These are phyloP conservation scores for Tubosaeta brunneosetosa DNA, from an alignment of 768 basidiomycete genomes.

Conservation along the genomic window DNA sequence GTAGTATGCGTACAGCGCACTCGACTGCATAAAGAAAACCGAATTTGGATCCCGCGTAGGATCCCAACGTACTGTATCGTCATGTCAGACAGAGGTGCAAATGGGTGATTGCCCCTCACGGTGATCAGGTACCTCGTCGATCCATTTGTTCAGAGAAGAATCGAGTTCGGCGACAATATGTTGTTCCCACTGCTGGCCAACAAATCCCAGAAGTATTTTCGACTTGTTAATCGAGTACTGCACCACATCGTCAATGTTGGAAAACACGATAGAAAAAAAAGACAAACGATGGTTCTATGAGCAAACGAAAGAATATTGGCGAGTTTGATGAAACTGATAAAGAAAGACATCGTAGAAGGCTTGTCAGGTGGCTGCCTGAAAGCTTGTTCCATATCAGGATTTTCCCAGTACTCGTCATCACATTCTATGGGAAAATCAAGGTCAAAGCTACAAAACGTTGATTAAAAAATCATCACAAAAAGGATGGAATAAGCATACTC, in stretches of 20 bases:
- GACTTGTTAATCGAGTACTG: conserved; percentile 73
- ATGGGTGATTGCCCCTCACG: conserved; percentile 15
- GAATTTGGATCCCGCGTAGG: conserved; percentile 35
- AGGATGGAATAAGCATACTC: conserved; percentile 43
- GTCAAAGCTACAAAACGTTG: conserved; percentile 44
- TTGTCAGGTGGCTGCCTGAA: conserved; percentile 63
- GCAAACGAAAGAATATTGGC: conserved; percentile 60
- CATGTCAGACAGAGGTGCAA: conserved; percentile 6
- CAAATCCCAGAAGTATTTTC: conserved; percentile 47
- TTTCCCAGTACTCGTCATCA: conserved; percentile 67
- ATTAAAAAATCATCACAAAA: background rate
- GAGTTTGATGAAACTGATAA: conserved; percentile 51
- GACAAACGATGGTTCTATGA: conserved; percentile 54
- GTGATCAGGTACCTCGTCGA: conserved; percentile 57
- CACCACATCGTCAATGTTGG: background rate
- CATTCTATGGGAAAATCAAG: conserved; percentile 59
- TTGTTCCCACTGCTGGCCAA: conserved; percentile 55
- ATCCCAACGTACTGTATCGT: conserved; percentile 38
- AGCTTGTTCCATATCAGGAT: conserved; percentile 39
- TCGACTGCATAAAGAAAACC: conserved; percentile 46
- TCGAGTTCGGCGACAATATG: conserved; percentile 69
- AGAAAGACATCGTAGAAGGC: conserved; percentile 50
- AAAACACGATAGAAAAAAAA: background rate
- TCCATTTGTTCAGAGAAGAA: conserved; percentile 74
- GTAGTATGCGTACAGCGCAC: conserved; percentile 46